Percentiles rank a stretch among this genome's conserved stretches.
Evolutionary conservation across 2,329 filamentous ascomycete species (phyloP).

Genomic region (Trichoderma koningii): DNA sequence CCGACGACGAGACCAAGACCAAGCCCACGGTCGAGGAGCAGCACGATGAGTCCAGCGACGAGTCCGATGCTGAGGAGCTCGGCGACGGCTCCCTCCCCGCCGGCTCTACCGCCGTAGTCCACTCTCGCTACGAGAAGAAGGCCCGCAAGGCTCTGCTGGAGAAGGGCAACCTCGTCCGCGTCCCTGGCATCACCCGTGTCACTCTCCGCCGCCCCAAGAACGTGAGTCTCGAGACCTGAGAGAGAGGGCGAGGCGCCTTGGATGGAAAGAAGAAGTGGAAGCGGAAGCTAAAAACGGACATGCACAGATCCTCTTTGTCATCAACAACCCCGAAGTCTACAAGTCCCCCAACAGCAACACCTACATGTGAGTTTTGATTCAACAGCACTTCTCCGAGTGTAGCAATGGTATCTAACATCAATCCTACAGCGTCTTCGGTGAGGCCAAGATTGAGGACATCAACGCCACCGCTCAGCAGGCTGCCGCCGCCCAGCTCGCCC

Average conservation of each 20-base stretch:
- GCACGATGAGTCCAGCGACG: conserved; percentile 66
- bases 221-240: conserved; percentile 63
- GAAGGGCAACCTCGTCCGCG: conserved; percentile 95
- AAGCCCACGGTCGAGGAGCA: conserved; percentile 78
- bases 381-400: too few species aligned
- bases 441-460: conserved; percentile 99
- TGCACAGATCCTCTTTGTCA: conserved; percentile 92
- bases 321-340: conserved; percentile 99
- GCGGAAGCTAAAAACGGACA: conserved; percentile 31
- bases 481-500: conserved; percentile 86
- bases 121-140: conserved; percentile 99
- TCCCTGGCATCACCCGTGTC: conserved; percentile 96
- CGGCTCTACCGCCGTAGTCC: conserved; percentile 85
- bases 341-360: conserved; percentile 99
- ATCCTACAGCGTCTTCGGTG: conserved; percentile 83
- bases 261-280: conserved; percentile 26
- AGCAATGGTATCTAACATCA: conserved; percentile 25
- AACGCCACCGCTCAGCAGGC: conserved; percentile 96
- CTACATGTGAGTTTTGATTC: conserved; percentile 76
- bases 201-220: conserved; percentile 98
- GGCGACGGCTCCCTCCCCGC: conserved; percentile 76
- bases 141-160: conserved; percentile 98
- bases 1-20: conserved; percentile 78
- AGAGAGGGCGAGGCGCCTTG: background rate
- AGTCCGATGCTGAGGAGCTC: conserved; percentile 80